Conservation (phyloP, 176 grass and related monocot genomes). For the Carex pumila region DNA sequence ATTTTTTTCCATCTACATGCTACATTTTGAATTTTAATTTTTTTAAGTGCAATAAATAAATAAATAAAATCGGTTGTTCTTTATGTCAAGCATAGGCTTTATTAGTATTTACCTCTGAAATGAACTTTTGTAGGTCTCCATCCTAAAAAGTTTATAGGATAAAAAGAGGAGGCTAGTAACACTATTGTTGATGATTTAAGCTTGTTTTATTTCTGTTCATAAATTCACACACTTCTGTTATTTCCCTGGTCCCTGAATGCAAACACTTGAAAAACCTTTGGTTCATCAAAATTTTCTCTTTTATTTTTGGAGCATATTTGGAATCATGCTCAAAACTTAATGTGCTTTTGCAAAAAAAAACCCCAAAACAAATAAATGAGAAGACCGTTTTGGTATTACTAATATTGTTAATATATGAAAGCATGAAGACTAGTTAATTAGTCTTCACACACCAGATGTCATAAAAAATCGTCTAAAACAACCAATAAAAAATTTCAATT, state of each 20-base stretch:
- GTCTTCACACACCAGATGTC: no score
- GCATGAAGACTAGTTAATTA: background rate
- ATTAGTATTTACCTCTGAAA: background rate
- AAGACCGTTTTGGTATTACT: background rate
- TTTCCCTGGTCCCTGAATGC: background rate
- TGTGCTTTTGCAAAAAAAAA: background rate
- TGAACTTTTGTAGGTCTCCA: background rate
- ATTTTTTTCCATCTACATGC: no score
- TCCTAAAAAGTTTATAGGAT: constrained; percentile 1
- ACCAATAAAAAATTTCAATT: no score
- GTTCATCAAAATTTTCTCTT: no score
- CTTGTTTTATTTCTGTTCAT: background rate
- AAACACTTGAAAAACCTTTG: background rate
- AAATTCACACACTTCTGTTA: background rate
- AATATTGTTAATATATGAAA: background rate
- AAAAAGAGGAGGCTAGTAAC: background rate
- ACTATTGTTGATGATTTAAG: background rate
- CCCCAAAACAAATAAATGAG: background rate
- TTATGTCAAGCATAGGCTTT: background rate
- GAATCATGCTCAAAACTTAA: background rate
- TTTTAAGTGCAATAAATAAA: no score
- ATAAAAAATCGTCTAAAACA: no score
- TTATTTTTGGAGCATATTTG: no score
- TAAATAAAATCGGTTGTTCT: background rate
- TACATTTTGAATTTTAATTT: no score